Percentiles rank a stretch among this genome's conserved stretches.
Evolutionary conservation across 2,329 filamentous ascomycete genomes (phyloP).

Genomic region (Fusarium equiseti): DNA sequence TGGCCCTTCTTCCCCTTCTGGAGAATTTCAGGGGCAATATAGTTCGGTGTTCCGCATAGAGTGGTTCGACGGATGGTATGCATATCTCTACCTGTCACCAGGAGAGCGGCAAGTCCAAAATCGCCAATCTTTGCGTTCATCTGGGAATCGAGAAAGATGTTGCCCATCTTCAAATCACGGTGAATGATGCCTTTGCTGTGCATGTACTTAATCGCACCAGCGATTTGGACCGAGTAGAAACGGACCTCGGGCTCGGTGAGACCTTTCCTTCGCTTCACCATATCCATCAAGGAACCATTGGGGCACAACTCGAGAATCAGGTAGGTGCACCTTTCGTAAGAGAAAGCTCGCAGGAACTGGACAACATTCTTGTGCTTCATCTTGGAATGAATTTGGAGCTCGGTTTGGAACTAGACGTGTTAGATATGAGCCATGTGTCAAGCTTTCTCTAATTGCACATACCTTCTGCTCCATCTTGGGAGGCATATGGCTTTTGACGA

Average conservation of each 20-base stretch:
- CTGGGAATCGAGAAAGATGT: constrained; percentile 91
- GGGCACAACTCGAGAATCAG: constrained; percentile 94
- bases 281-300: constrained; percentile 97
- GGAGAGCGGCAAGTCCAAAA: constrained; percentile 91
- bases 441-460: constrained; percentile 21
- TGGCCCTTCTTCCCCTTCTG: constrained; percentile 95
- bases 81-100: constrained; percentile 92
- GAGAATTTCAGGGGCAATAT: constrained; percentile 96
- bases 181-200: constrained; percentile 97
- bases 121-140: constrained; percentile 99
- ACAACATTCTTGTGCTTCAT: constrained; percentile 97
- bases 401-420: constrained; percentile 73
- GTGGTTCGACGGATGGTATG: constrained; percentile 87
- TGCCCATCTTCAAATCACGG: constrained; percentile 96
- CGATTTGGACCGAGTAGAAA: constrained; percentile 93
- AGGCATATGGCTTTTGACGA: constrained; percentile 86
- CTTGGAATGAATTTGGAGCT: constrained; percentile 98
- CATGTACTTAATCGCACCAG: constrained; percentile 97
- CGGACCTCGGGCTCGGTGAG: constrained; percentile 94
- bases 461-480: constrained; percentile 88
- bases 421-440: constrained; percentile 12
- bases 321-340: constrained; percentile 89
- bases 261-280: constrained; percentile 92
- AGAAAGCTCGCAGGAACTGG: constrained; percentile 93
- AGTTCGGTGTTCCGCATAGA: constrained; percentile 96